phyloP scores from a whole-genome alignment of 176 grass and related monocot genomes.

The Eremochloa ophiuroides region DNA sequence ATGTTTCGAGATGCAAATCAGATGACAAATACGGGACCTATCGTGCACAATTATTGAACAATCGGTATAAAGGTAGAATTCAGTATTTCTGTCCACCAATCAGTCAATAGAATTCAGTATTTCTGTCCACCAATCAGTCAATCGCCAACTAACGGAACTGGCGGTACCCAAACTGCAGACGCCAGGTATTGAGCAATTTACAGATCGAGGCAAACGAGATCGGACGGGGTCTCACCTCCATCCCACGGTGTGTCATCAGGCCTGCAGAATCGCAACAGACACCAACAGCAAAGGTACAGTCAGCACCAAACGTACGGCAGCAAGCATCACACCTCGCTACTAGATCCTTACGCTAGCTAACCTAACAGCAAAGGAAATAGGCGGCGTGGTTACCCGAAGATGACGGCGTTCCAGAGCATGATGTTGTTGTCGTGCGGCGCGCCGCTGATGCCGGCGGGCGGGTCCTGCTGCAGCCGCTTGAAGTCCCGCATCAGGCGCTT shows the following conservation, averaged over 20 bases:
- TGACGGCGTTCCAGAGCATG: constrained; percentile 98
- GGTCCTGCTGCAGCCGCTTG: constrained; percentile 95
- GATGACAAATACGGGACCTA: background rate
- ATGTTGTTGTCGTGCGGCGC: constrained; percentile 97
- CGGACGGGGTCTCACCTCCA: constrained; percentile 53
- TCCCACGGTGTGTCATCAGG: constrained; percentile 93
- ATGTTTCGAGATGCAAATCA: background rate
- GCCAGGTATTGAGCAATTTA: background rate
- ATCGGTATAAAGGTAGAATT: background rate
- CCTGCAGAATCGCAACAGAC: constrained; percentile 43
- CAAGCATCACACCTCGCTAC: background rate
- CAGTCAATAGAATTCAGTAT: background rate
- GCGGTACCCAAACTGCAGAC: background rate
- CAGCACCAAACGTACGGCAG: background rate
- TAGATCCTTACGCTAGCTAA: background rate
- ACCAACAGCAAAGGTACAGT: background rate
- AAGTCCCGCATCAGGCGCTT: constrained; percentile 99
- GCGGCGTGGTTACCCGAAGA: constrained; percentile 56
- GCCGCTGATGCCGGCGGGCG: constrained; percentile 87
- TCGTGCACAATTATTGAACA: background rate
- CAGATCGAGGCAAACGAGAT: constrained; percentile 13
- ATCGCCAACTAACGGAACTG: background rate
- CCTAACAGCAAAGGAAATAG: background rate
- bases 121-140: background rate
- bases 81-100: background rate